Evolutionary conservation across 2,329 filamentous ascomycete genomes (phyloP), one percentile per base, ranked within the genome.

Genomic region (Cladorrhinum sp.): DNA sequence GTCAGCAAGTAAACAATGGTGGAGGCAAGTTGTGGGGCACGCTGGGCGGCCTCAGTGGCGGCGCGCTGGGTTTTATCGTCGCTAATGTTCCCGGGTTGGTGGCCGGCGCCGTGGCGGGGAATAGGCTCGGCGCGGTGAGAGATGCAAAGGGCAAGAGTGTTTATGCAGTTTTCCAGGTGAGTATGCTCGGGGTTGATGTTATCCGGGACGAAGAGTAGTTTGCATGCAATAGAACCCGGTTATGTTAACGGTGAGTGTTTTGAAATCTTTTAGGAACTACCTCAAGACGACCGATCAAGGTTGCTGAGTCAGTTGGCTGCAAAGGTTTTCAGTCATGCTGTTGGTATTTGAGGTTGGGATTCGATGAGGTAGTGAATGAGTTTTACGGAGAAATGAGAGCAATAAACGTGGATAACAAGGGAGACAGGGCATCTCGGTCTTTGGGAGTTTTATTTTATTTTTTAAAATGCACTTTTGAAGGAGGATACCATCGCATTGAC

Each of bases 91-190:
- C 93, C 0, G 95, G 95, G 0, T 83, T 93, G 70, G 75, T 98
- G 38, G 93, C 93, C 0, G 95, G 95, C 2, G 92, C 91, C 2
- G 93, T 97, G 2, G 93, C 93, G 0, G 95, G 95, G 10, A 98
- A 97, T 76, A 79, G 93, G 55, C 77, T 98, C n/a, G 95, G 95
- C 0, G 91, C 91, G 6, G 85, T 99, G 20, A 82, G 95, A 59
- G 95, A 99, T 76, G 86, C 90, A 29, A 92, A 87, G 76, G 93
- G 93, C 22, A 98, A 97, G 86, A 96, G 91, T 71, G 95, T 99
- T 5, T 98, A 96, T 75, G 81, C 87, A 25, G 95, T 97, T 16
- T 98, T 93, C 73, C 86, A 84, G 77, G 80, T 80, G 68, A 75
- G 74, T 71, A 51, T 62, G 23, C 48, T 48, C 41, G 59, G 55